Conservation (phyloP, 768 basidiomycete species). For the Boletellus ananiceps region DNA sequence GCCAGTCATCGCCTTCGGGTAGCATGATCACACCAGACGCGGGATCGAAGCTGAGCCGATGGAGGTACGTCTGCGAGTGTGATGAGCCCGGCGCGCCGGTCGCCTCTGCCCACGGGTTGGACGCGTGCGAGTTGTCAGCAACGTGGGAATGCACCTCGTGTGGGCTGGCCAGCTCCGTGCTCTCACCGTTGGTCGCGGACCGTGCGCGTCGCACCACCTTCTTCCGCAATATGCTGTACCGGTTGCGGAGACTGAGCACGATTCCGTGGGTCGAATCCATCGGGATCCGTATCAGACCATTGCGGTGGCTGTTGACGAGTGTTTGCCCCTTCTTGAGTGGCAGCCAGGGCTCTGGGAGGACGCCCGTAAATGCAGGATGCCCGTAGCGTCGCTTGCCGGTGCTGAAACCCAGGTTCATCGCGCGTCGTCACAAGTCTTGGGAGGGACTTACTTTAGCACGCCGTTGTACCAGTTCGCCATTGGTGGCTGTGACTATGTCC, state of each 20-base stretch:
- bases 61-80: slow-evolving; percentile 35
- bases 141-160: slow-evolving; percentile 20
- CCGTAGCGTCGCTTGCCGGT: slow-evolving; percentile 95
- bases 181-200: slow-evolving; percentile 7
- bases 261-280: slow-evolving; percentile 58
- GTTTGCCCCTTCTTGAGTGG: slow-evolving; percentile 82
- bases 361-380: slow-evolving; percentile 91
- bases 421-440: background rate
- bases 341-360: slow-evolving; percentile 91
- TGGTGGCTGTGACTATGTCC: slow-evolving; percentile 81
- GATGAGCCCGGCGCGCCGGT: slow-evolving; percentile 9
- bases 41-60: slow-evolving; percentile 79
- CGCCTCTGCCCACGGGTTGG: slow-evolving; percentile 64
- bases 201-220: slow-evolving; percentile 19
- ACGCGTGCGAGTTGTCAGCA: slow-evolving; percentile 21
- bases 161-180: background rate
- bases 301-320: slow-evolving; percentile 50
- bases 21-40: slow-evolving; percentile 87
- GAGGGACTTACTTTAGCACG: slow-evolving; percentile 66
- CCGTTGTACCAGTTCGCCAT: slow-evolving; percentile 95
- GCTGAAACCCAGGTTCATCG: slow-evolving; percentile 35
- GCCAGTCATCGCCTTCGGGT: slow-evolving; percentile 69
- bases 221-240: slow-evolving; percentile 51
- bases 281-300: slow-evolving; percentile 33
- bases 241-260: slow-evolving; percentile 76